Conservation (phyloP, 352 stramenopile species). For the Pythium insidiosum region DNA sequence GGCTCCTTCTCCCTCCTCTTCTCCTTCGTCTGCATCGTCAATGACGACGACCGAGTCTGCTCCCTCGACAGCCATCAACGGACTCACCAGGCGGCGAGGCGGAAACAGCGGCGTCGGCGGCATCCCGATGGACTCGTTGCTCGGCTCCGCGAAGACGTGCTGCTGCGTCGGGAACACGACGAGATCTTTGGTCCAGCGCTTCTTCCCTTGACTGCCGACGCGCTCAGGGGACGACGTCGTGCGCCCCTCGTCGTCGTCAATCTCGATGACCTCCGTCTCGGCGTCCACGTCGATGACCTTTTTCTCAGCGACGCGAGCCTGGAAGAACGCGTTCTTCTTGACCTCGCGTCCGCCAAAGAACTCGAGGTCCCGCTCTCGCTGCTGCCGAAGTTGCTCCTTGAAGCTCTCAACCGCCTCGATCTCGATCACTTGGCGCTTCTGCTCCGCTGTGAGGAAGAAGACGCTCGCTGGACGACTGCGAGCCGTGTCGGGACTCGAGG, state of each 20-base stretch:
- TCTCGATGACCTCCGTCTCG: constrained; percentile 21
- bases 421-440: constrained; percentile 63
- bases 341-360: constrained; percentile 51
- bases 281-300: constrained; percentile 14
- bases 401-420: constrained; percentile 57
- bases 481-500: background rate
- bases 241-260: constrained; percentile 12
- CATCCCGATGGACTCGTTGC: too few species aligned
- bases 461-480: background rate
- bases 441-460: constrained; percentile 55
- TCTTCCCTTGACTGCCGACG: too few species aligned
- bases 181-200: constrained; percentile 32
- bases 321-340: constrained; percentile 58
- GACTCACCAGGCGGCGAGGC: too few species aligned
- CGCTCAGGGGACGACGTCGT: too few species aligned
- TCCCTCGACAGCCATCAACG: background rate
- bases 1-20: too few species aligned
- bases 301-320: constrained; percentile 17
- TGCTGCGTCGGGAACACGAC: constrained; percentile 33
- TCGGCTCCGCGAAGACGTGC: constrained; percentile 17
- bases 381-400: constrained; percentile 50
- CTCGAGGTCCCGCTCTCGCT: constrained; percentile 56
- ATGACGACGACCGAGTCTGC: background rate
- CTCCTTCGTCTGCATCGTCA: background rate
- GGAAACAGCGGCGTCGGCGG: too few species aligned